A percentile compares a stretch with the other conserved stretches of the same genome.
Conservation (phyloP, 495 filamentous ascomycete species). For the Massariosphaeria phaeospora region DNA sequence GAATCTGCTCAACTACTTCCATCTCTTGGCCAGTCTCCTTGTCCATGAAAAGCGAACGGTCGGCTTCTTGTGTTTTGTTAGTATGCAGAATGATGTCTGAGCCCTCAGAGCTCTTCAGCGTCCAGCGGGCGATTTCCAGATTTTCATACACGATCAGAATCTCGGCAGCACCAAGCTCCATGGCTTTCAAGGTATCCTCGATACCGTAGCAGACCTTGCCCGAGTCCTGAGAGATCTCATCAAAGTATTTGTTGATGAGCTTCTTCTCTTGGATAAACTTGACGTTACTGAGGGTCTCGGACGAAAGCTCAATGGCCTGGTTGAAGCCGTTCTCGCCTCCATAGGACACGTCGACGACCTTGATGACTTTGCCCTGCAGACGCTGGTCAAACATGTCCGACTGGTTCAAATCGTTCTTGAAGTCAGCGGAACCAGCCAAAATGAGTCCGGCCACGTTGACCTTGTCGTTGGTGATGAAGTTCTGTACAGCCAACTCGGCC, state of each 20-base stretch:
- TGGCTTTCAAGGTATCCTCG: constrained; percentile 94
- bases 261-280: constrained; percentile 99
- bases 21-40: constrained; percentile 94
- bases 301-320: constrained; percentile 91
- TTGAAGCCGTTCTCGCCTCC: constrained; percentile 99
- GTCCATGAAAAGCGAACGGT: constrained; percentile 84
- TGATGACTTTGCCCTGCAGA: constrained; percentile 91
- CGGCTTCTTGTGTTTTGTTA: constrained; percentile 73
- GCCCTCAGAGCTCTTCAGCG: constrained; percentile 71
- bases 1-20: constrained; percentile 76
- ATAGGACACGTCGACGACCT: constrained; percentile 97
- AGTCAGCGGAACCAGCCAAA: constrained; percentile 93
- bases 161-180: constrained; percentile 93
- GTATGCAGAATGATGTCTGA: constrained; percentile 73
- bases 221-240: constrained; percentile 95
- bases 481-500: constrained; percentile 93
- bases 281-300: constrained; percentile 96
- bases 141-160: constrained; percentile 97
- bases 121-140: constrained; percentile 86
- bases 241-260: constrained; percentile 95
- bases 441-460: constrained; percentile 94
- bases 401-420: constrained; percentile 98
- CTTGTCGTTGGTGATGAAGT: constrained; percentile 97
- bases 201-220: constrained; percentile 96
- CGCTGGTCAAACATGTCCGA: constrained; percentile 95